phyloP scores from a whole-genome alignment of 225 moss, liverwort and hornwort genomes.

The Straminergon stramineum region DNA sequence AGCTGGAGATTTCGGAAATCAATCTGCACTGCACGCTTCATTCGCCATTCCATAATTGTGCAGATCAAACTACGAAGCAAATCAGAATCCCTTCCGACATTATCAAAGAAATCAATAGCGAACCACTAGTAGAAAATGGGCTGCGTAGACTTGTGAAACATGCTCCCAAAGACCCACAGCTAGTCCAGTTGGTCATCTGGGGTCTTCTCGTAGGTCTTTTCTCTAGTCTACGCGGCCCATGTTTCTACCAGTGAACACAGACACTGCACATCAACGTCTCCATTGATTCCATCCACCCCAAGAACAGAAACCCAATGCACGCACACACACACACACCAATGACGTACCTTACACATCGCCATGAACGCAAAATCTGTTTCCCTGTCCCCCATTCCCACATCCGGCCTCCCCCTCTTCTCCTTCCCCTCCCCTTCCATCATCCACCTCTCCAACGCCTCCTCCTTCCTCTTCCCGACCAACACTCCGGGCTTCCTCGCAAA shows the following conservation, averaged over 20 bases:
- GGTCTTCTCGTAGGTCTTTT: background rate
- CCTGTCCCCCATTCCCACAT: conserved; percentile 49
- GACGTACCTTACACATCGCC: conserved; percentile 47
- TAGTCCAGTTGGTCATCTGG: background rate
- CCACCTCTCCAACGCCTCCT: conserved; percentile 3
- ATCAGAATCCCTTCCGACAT: background rate
- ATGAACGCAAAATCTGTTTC: conserved; percentile 47
- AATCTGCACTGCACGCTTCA: background rate
- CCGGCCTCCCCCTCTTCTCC: conserved; percentile 5
- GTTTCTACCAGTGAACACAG: background rate
- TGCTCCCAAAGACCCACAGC: background rate
- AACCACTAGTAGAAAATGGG: no score
- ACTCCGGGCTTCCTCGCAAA: conserved; percentile 53
- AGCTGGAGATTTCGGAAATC: background rate
- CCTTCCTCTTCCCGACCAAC: conserved; percentile 49
- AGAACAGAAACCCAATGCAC: background rate
- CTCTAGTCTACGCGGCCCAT: background rate
- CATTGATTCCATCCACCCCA: background rate
- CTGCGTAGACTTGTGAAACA: background rate
- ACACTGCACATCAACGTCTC: background rate
- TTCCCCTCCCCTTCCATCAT: background rate
- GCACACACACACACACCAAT: background rate
- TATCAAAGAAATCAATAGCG: background rate
- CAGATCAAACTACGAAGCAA: background rate
- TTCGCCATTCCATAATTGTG: background rate